Evolutionary conservation across 2,329 filamentous ascomycete species (phyloP).

Genomic region (Calonectria multiphialidica): DNA sequence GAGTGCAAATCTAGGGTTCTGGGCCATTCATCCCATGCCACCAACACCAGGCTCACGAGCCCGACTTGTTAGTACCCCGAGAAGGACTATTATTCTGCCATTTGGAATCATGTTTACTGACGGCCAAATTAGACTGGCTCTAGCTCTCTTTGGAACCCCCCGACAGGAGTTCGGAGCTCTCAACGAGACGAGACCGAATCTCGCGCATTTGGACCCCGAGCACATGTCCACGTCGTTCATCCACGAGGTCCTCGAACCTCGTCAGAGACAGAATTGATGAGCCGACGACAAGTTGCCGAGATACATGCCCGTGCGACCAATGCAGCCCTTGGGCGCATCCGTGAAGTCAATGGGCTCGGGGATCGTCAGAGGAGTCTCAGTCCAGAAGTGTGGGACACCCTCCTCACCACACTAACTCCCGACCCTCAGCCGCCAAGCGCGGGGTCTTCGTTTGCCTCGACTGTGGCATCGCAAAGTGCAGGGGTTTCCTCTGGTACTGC

Average conservation of each 20-base stretch:
- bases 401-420: constrained; percentile 83
- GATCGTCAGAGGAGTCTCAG: constrained; percentile 88
- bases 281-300: constrained; percentile 12
- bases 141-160: not conserved
- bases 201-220: not conserved
- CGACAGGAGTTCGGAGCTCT: constrained; percentile 20
- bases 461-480: constrained; percentile 56
- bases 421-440: constrained; percentile 85
- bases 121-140: constrained; percentile 12
- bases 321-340: constrained; percentile 17
- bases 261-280: constrained; percentile 2
- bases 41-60: constrained; percentile 33
- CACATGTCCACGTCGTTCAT: constrained; percentile 4
- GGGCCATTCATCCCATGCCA: constrained; percentile 37
- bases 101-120: not conserved
- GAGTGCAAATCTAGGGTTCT: constrained; percentile 39
- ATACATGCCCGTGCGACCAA: not conserved
- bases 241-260: constrained; percentile 7
- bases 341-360: constrained; percentile 77
- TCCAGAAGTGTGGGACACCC: constrained; percentile 83
- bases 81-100: too few species aligned
- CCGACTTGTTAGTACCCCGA: constrained; percentile 36
- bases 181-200: constrained; percentile 8
- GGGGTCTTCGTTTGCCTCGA: constrained; percentile 85
- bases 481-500: constrained; percentile 59